Conservation (phyloP, 148 eudicot species). For the Persicaria tinctoria region DNA sequence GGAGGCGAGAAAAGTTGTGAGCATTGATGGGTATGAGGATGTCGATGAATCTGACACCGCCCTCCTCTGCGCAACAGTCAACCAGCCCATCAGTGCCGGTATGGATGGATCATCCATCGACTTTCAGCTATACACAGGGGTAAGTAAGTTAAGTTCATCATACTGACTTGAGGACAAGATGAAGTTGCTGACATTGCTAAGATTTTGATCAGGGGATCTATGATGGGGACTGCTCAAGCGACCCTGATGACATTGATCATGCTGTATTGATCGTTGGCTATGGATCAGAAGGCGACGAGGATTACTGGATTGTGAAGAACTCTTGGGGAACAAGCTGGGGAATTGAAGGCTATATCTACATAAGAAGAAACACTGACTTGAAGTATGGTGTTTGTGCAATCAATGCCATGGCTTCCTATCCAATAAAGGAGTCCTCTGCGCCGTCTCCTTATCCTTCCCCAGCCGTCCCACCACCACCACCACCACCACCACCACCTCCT, state of each 20-base stretch:
- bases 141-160: constrained; percentile 17
- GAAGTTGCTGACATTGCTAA: not conserved
- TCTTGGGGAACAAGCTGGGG: constrained; percentile 81
- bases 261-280: constrained; percentile 54
- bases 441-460: constrained; percentile 19
- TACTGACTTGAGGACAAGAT: not conserved
- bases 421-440: constrained; percentile 32
- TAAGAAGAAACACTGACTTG: constrained; percentile 29
- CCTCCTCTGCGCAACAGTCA: constrained; percentile 41
- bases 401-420: constrained; percentile 61
- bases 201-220: constrained; percentile 43
- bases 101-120: constrained; percentile 42
- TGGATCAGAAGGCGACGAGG: constrained; percentile 33
- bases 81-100: constrained; percentile 53
- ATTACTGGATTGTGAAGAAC: constrained; percentile 76
- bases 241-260: constrained; percentile 52
- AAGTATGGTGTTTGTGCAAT: constrained; percentile 49
- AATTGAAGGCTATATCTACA: constrained; percentile 46
- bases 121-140: constrained; percentile 53
- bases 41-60: constrained; percentile 41
- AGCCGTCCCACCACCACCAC: constrained; percentile 15
- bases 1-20: constrained; percentile 28
- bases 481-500: constrained; percentile 19
- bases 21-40: constrained; percentile 43
- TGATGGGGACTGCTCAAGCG: constrained; percentile 51